These are phyloP conservation scores for Prunus davidiana DNA, from an alignment of 306 rosid species.

Conservation along the genomic window DNA sequence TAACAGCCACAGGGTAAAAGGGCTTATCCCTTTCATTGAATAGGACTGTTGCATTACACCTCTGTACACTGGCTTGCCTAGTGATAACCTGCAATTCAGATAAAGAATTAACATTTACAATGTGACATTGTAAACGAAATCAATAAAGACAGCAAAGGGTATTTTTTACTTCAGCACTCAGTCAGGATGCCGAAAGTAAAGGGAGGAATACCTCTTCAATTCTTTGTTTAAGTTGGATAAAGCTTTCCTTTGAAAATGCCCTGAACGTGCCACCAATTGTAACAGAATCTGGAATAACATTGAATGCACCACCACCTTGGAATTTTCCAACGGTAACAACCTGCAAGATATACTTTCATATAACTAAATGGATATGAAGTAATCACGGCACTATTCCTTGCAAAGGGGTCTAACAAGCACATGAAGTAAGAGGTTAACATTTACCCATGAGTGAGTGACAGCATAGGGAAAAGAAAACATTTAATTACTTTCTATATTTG, in stretches of 20 bases:
- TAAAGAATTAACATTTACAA: not conserved
- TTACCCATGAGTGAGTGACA: not conserved
- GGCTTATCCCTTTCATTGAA: conserved; percentile 24
- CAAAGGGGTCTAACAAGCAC: not conserved
- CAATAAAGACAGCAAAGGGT: not conserved
- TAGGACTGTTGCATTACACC: conserved; percentile 48
- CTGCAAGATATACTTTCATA: conserved; percentile 31
- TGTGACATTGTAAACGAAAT: not conserved
- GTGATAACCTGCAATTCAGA: conserved; percentile 35
- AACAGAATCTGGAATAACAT: conserved; percentile 88
- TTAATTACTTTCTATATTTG: not conserved
- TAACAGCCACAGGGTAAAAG: conserved; percentile 30
- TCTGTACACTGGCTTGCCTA: conserved; percentile 44
- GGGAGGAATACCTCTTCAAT: conserved; percentile 60
- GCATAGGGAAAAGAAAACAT: not conserved
- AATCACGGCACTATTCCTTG: not conserved
- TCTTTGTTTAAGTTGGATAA: conserved; percentile 45
- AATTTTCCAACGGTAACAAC: conserved; percentile 70
- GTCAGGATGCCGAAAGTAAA: not conserved
- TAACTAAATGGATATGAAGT: not conserved
- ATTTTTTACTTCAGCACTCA: not conserved
- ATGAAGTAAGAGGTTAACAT: not conserved
- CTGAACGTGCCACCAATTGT: conserved; percentile 88
- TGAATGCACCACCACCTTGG: conserved; percentile 80
- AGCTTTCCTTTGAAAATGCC: conserved; percentile 58